phyloP scores from a whole-genome alignment of 176 grass and related monocot genomes.

The Avena insularis region DNA sequence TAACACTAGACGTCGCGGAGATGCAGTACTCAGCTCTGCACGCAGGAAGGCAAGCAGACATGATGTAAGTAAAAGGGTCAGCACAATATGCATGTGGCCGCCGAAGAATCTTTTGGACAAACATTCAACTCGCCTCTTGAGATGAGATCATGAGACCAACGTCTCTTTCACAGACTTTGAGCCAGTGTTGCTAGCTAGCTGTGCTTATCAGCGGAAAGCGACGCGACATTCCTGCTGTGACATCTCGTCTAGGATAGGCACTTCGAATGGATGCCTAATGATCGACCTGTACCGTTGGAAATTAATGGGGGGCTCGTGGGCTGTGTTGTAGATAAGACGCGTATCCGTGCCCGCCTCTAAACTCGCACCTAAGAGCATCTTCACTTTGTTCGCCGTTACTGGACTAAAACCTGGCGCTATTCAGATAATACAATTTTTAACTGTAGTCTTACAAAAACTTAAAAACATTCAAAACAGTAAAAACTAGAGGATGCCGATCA shows the following conservation, averaged over 20 bases:
- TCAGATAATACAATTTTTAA: too few species aligned
- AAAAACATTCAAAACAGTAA: too few species aligned
- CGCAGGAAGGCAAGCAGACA: background rate
- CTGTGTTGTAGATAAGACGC: conserved; percentile 33
- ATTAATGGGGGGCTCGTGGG: conserved; percentile 1
- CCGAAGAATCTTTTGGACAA: background rate
- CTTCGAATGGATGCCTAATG: background rate
- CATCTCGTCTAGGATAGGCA: background rate
- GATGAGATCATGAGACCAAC: background rate
- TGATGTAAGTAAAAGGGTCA: background rate
- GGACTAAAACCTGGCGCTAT: too few species aligned
- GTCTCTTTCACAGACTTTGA: background rate
- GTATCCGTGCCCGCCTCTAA: conserved; percentile 12
- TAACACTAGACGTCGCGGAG: too few species aligned
- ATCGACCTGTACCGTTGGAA: background rate
- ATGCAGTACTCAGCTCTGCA: too few species aligned
- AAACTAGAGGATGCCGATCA: too few species aligned
- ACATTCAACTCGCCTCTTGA: background rate
- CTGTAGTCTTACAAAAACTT: too few species aligned
- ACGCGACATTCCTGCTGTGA: background rate
- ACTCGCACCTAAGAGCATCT: conserved; percentile 19
- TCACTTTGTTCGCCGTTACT: background rate
- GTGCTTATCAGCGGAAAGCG: background rate
- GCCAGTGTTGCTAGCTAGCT: background rate
- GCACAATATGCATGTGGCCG: background rate